Evolutionary conservation across 75 land plant genomes (phyloP).

Genomic region (Chamaecyparis obtusa): DNA sequence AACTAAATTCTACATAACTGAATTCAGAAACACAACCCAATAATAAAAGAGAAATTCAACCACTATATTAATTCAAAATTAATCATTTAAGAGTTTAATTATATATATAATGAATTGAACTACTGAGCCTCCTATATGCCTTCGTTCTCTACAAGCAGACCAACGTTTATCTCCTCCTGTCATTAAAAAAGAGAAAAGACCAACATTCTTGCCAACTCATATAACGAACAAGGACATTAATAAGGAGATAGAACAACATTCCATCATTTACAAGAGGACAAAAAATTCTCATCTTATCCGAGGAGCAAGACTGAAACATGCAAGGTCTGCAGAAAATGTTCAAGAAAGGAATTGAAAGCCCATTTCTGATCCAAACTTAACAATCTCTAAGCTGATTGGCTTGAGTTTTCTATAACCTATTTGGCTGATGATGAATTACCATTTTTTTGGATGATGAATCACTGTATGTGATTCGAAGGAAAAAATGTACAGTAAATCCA

Average conservation of each 20-base stretch:
- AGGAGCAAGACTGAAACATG: not conserved
- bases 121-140: not conserved
- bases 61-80: too few relatives aligned
- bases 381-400: not conserved
- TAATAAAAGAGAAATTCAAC: not conserved
- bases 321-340: not conserved
- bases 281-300: not conserved
- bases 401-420: too few relatives aligned
- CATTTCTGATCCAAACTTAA: not conserved
- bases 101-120: too few relatives aligned
- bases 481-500: too few relatives aligned
- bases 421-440: too few relatives aligned
- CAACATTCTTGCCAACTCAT: not conserved
- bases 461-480: too few relatives aligned
- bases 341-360: not conserved
- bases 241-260: not conserved
- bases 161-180: not conserved
- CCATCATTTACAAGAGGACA: not conserved
- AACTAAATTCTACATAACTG: too few relatives aligned
- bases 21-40: too few relatives aligned
- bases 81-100: not conserved
- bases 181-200: not conserved
- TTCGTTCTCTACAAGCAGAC: not conserved
- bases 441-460: too few relatives aligned
- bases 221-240: not conserved